phyloP scores from a whole-genome alignment of 495 filamentous ascomycete genomes.

The Cladorrhinum samala region DNA sequence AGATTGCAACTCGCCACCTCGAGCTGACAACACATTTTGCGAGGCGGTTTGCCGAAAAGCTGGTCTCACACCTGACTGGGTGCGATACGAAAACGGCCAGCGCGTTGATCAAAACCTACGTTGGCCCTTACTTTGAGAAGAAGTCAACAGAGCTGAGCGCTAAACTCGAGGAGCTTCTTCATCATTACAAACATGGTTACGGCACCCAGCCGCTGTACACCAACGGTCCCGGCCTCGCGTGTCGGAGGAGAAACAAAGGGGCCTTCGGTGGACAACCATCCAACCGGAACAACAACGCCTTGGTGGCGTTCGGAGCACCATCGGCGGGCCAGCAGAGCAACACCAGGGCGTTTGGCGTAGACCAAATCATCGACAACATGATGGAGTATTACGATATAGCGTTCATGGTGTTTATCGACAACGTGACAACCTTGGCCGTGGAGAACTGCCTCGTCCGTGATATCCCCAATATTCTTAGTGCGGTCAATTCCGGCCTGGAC shows the following conservation, averaged over 20 bases:
- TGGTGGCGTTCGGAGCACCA: not conserved
- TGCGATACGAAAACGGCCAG: not conserved
- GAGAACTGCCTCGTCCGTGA: not conserved
- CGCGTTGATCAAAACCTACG: not conserved
- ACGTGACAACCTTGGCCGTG: not conserved
- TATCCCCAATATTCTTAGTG: not conserved
- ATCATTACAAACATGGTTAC: not conserved
- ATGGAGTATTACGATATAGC: not conserved
- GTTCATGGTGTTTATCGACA: not conserved
- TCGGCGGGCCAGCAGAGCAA: not conserved
- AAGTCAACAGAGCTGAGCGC: not conserved
- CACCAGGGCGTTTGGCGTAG: not conserved
- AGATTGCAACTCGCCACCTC: not conserved
- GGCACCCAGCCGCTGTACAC: not conserved
- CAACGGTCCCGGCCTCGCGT: no score
- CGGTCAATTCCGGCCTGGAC: not conserved
- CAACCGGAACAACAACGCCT: not conserved
- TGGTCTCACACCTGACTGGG: not conserved
- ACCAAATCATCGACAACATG: not conserved
- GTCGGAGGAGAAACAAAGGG: no score
- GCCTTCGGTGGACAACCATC: not conserved
- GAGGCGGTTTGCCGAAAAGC: not conserved
- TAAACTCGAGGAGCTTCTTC: not conserved
- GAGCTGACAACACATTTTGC: not conserved
- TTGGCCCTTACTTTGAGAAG: not conserved